Evolutionary conservation across 2,329 filamentous ascomycete genomes (phyloP).

Genomic region (Paecilomyces fulvus): DNA sequence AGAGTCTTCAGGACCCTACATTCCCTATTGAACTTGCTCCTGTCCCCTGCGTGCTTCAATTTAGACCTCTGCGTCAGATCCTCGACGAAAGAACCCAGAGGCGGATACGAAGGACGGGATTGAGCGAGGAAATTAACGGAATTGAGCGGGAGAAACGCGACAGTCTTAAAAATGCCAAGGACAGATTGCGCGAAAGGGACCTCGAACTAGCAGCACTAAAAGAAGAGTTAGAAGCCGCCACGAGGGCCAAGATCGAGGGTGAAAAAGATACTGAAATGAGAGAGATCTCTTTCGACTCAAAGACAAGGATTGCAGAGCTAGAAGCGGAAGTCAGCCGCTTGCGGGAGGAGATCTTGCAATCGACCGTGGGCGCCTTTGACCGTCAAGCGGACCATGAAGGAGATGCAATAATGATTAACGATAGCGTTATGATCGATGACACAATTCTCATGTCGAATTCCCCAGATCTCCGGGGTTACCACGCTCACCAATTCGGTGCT

Average conservation of each 20-base stretch:
- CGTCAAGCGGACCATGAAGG: constrained; percentile 6
- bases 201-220: constrained; percentile 18
- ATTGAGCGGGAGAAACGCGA: constrained; percentile 28
- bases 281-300: constrained; percentile 5
- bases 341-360: constrained; percentile 13
- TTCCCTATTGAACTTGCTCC: constrained; percentile 8
- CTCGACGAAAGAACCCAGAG: constrained; percentile 35
- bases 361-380: constrained; percentile 1
- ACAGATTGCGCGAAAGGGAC: constrained; percentile 16
- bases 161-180: constrained; percentile 7
- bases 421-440: constrained; percentile 16
- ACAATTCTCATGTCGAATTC: constrained; percentile 24
- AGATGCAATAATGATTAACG: constrained; percentile 22
- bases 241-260: constrained; percentile 16
- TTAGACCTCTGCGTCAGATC: constrained; percentile 36
- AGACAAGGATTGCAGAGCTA: constrained; percentile 10
- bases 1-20: constrained; percentile 13
- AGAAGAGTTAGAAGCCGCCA: constrained; percentile 14
- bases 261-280: constrained; percentile 8
- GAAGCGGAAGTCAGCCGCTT: constrained; percentile 13
- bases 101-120: constrained; percentile 34
- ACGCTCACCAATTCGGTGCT: constrained; percentile 3
- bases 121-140: constrained; percentile 40
- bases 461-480: constrained; percentile 18
- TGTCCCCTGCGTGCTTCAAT: constrained; percentile 31